Percentiles rank a stretch among this genome's conserved stretches.
Evolutionary conservation across 768 basidiomycete species (phyloP).

Genomic region (Suillus placidus): DNA sequence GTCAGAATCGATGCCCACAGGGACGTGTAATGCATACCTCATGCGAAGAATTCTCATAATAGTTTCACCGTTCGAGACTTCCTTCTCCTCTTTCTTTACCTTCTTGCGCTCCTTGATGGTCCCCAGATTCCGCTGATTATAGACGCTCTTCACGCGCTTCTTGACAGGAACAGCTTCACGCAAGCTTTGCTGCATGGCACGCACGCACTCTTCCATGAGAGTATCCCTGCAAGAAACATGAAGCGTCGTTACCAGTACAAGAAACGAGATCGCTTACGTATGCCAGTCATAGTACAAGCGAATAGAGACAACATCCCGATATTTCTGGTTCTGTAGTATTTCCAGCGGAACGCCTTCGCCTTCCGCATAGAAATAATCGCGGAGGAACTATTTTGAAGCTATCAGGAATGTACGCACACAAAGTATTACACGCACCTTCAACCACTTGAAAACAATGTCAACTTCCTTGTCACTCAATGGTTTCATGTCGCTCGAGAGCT

Average conservation of each 20-base stretch:
- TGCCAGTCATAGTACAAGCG: slow-evolving; percentile 97
- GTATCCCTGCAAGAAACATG: slow-evolving; percentile 55
- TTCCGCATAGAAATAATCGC: slow-evolving; percentile 93
- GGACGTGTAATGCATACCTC: slow-evolving; percentile 56
- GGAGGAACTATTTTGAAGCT: slow-evolving; percentile 65
- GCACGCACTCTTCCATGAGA: slow-evolving; percentile 93
- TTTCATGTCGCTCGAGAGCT: slow-evolving; percentile 85
- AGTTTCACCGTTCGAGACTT: slow-evolving; percentile 78
- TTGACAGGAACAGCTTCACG: slow-evolving; percentile 74
- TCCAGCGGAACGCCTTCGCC: slow-evolving; percentile 91
- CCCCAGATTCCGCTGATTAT: slow-evolving; percentile 90
- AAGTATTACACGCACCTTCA: slow-evolving; percentile 65
- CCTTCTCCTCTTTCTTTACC: slow-evolving; percentile 84
- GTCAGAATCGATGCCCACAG: not conserved
- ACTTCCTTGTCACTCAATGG: slow-evolving; percentile 94
- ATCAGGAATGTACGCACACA: not conserved
- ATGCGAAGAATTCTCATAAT: slow-evolving; percentile 95
- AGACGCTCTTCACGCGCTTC: slow-evolving; percentile 92
- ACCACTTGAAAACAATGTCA: slow-evolving; percentile 98
- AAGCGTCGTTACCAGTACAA: slow-evolving; percentile 6
- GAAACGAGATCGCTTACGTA: slow-evolving; percentile 55
- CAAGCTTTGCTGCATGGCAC: slow-evolving; percentile 90
- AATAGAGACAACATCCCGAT: slow-evolving; percentile 87
- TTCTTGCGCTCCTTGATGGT: slow-evolving; percentile 94
- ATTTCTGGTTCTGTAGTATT: slow-evolving; percentile 90